Evolutionary conservation across 805 yeast species (phyloP).

Genomic region (Pichia californica): DNA sequence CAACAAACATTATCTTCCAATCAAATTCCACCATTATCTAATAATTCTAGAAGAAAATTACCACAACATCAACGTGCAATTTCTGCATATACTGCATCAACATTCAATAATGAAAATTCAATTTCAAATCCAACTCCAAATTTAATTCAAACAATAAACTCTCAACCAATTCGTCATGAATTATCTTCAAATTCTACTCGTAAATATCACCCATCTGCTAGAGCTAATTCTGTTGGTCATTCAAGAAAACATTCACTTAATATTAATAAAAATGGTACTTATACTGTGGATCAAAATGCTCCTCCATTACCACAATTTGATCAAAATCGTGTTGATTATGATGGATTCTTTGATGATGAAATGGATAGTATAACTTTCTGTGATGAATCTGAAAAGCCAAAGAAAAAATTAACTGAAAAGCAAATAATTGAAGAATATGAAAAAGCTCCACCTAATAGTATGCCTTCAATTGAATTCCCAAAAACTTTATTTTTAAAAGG

Average conservation of each 20-base stretch:
- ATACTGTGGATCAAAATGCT: constrained; percentile 21
- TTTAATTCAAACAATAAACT: neutral
- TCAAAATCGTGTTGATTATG: constrained; percentile 39
- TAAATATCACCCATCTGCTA: constrained; percentile 67
- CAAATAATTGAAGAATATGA: constrained; percentile 39
- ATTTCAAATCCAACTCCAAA: neutral
- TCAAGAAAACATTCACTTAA: constrained; percentile 56
- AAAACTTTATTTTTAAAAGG: constrained; percentile 88
- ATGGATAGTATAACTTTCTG: constrained; percentile 31
- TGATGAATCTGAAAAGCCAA: constrained; percentile 20
- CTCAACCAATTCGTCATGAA: constrained; percentile 5
- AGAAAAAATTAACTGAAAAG: constrained; percentile 37
- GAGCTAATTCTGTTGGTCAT: constrained; percentile 86
- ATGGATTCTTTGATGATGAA: constrained; percentile 52
- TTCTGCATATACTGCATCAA: constrained; percentile 32
- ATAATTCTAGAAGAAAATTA: constrained; percentile 23
- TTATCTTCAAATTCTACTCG: constrained; percentile 3
- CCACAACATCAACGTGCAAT: constrained; percentile 32
- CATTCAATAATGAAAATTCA: constrained; percentile 17
- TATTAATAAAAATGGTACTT: constrained; percentile 17
- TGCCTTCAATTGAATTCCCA: constrained; percentile 94
- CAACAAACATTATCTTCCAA: constrained; percentile 19
- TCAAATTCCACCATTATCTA: constrained; percentile 19
- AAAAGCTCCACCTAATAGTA: constrained; percentile 63
- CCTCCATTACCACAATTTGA: constrained; percentile 40